These are phyloP conservation scores for Daphne laureola DNA, from an alignment of 441 rosid genomes.

Conservation along the genomic window DNA sequence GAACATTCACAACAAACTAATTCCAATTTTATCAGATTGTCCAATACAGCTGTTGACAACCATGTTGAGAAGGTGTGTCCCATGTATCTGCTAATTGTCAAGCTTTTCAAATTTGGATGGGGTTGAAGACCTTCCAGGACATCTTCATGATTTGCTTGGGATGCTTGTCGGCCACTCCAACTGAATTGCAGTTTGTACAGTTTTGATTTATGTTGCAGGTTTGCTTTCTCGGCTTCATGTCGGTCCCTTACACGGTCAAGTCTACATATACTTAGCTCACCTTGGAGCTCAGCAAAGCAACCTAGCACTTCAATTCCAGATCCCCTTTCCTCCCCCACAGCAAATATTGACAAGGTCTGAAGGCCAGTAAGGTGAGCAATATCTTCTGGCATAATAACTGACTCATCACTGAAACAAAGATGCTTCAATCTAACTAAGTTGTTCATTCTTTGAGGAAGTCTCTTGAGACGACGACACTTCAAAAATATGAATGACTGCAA, in stretches of 20 bases:
- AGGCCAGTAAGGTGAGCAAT: slow-evolving; percentile 8
- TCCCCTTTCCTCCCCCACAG: slow-evolving; percentile 12
- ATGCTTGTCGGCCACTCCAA: neutral
- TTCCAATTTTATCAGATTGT: slow-evolving; percentile 10
- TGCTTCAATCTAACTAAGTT: slow-evolving; percentile 16
- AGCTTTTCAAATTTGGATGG: slow-evolving; percentile 13
- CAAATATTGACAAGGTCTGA: slow-evolving; percentile 16
- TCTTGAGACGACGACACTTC: slow-evolving; percentile 8
- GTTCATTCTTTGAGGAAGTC: slow-evolving; percentile 13
- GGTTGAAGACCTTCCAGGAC: slow-evolving; percentile 22
- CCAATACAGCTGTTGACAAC: slow-evolving; percentile 8
- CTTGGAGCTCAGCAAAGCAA: slow-evolving; percentile 5
- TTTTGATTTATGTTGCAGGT: slow-evolving; percentile 1
- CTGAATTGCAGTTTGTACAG: slow-evolving; percentile 4
- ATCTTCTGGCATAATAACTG: neutral
- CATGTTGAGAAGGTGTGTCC: slow-evolving; percentile 24
- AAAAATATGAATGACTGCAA: slow-evolving; percentile 17
- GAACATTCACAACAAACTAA: slow-evolving; percentile 5
- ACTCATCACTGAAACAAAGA: slow-evolving; percentile 14
- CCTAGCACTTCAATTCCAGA: slow-evolving; percentile 15
- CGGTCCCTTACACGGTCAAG: slow-evolving; percentile 8
- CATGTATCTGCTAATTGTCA: slow-evolving; percentile 8
- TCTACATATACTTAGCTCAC: slow-evolving; percentile 13
- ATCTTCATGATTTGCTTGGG: slow-evolving; percentile 9
- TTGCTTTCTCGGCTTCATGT: slow-evolving; percentile 8